Evolutionary conservation across 2,329 filamentous ascomycete genomes (phyloP), one percentile per base, ranked within the genome.

Genomic region (Cordyceps sp.): DNA sequence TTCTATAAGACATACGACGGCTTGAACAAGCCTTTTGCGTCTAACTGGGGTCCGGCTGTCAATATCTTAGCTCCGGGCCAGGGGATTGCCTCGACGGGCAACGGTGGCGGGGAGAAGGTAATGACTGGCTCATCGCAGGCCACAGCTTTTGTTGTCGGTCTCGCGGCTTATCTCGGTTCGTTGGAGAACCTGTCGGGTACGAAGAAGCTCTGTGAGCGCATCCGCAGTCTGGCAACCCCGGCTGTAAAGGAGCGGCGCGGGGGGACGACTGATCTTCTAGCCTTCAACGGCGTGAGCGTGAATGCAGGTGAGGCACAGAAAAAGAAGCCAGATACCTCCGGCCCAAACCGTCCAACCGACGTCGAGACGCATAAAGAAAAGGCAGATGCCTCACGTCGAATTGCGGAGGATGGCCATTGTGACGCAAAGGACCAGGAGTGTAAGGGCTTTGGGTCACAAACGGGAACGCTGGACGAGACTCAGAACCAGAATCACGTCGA

Each of bases 221-320:
- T 72, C 39, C 45, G 52, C 40, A 47, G 47, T 30, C 53, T 62
- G 19, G 50, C 54, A n/a, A n/a, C n/a, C n/a, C n/a, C n/a, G n/a
- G n/a, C n/a, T 23, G 54, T 49, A 33, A 55, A 52, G 39, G 51
- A 53, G 32, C 51, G 56, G 37, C 54, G 50, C 30, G 50, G 42
- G 34, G 52, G 57, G 37, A 65, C 61, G 33, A 42, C 47, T 41
- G 69, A 70, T 54, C 44, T 54, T 36, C 53, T 73, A 30, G 64
- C 59, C 30, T 69, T 64, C 51, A 71, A 72, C 52, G 63, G 63
- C 25, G 13, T 24, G 23, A 24, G 10, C 10, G n/a, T n/a, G n/a
- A n/a, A n/a, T n/a, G n/a, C n/a, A n/a, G n/a, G n/a, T 16, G 14
- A 16, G 10, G n/a, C 6, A 23, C 7, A 23, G 12, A 12, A 23